A percentile compares a stretch with the other conserved stretches of the same genome.
phyloP scores from a whole-genome alignment of 2,329 filamentous ascomycete species.

The Aureobasidium sp. region DNA sequence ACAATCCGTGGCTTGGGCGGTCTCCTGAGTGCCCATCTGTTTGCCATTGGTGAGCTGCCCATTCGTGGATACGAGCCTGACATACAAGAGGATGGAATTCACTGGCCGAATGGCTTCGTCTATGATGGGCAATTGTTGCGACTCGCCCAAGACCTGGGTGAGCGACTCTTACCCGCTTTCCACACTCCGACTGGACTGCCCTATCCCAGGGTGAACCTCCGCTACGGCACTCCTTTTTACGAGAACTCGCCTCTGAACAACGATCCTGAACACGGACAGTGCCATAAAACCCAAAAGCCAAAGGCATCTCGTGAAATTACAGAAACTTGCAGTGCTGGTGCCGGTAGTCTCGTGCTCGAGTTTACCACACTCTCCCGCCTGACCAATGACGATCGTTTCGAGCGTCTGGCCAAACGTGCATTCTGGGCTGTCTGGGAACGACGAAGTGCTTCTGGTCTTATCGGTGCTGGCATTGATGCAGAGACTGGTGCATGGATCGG shows the following conservation, averaged over 20 bases:
- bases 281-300: constrained; percentile 32
- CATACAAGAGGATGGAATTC: constrained; percentile 39
- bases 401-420: constrained; percentile 78
- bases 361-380: constrained; percentile 85
- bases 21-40: constrained; percentile 83
- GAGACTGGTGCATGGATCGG: constrained; percentile 83
- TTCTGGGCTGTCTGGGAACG: constrained; percentile 97
- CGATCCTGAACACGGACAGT: constrained; percentile 40
- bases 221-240: constrained; percentile 87
- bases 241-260: constrained; percentile 70
- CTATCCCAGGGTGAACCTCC: constrained; percentile 88
- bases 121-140: constrained; percentile 87
- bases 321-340: constrained; percentile 92
- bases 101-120: constrained; percentile 61
- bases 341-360: constrained; percentile 89
- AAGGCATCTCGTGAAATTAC: constrained; percentile 61
- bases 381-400: constrained; percentile 79
- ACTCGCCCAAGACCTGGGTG: constrained; percentile 77
- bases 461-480: constrained; percentile 86
- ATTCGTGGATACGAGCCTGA: constrained; percentile 66
- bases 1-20: constrained; percentile 90
- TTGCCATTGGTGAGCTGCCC: constrained; percentile 82
- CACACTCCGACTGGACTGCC: constrained; percentile 85
- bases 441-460: constrained; percentile 73
- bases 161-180: constrained; percentile 82